phyloP scores from a whole-genome alignment of 192 early-diverging fungal genomes.

The Spizellomyces sp. region DNA sequence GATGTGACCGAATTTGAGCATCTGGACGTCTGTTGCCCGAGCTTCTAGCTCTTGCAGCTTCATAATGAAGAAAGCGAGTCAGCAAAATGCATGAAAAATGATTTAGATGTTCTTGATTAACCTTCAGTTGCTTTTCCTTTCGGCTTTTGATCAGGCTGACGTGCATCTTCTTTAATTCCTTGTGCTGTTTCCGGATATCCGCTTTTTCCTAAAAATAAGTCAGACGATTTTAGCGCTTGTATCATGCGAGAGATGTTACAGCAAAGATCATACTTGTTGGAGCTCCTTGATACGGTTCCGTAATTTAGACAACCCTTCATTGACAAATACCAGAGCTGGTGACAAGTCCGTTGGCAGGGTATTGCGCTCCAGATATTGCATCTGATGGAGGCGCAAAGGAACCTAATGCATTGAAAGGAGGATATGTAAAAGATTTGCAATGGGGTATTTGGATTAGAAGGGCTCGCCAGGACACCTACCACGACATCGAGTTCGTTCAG shows the following conservation, averaged over 20 bases:
- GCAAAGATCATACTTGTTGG: constrained; percentile 42
- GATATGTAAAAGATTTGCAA: neutral
- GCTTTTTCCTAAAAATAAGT: constrained; percentile 52
- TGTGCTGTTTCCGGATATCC: constrained; percentile 62
- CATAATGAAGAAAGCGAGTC: neutral
- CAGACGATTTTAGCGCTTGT: neutral
- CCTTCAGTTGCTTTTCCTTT: constrained; percentile 61
- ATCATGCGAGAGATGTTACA: neutral
- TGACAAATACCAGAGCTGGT: constrained; percentile 55
- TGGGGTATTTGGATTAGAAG: neutral
- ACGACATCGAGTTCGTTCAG: constrained; percentile 66
- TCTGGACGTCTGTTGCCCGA: constrained; percentile 60
- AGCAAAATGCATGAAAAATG: too few relatives aligned
- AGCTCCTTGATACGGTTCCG: constrained; percentile 57
- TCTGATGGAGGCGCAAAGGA: constrained; percentile 57
- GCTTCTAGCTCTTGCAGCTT: constrained; percentile 55
- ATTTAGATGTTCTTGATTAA: neutral
- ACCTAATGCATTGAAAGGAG: constrained; percentile 6
- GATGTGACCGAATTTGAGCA: constrained; percentile 67
- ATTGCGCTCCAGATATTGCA: constrained; percentile 54
- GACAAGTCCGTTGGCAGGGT: constrained; percentile 50
- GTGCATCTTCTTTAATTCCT: constrained; percentile 63
- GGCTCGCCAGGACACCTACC: constrained; percentile 24
- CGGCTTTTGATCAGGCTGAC: constrained; percentile 54
- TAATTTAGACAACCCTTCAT: constrained; percentile 52